Evolutionary conservation across 179 eudicot genomes (phyloP).

Genomic region (Camellia oleifera): DNA sequence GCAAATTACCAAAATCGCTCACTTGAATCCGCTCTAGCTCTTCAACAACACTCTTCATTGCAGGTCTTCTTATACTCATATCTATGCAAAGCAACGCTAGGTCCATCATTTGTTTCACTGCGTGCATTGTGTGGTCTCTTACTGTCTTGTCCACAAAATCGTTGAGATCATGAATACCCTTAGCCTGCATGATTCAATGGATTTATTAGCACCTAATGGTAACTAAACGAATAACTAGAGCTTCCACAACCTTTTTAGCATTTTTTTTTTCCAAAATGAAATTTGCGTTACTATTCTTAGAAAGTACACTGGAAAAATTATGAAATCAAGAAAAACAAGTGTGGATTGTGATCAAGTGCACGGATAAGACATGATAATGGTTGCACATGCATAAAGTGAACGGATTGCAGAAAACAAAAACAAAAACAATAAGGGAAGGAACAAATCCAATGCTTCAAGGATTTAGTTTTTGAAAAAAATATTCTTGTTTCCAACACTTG

Average conservation of each 20-base stretch:
- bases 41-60: slow-evolving; percentile 12
- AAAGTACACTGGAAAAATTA: too few species aligned
- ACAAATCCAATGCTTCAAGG: too few species aligned
- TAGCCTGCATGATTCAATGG: slow-evolving; percentile 12
- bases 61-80: slow-evolving; percentile 10
- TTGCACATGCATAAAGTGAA: too few species aligned
- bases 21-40: slow-evolving; percentile 14
- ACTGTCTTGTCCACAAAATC: slow-evolving; percentile 11
- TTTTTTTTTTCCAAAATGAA: neutral
- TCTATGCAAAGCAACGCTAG: slow-evolving; percentile 15
- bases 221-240: neutral
- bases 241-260: neutral
- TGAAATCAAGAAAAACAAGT: neutral
- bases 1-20: slow-evolving; percentile 9
- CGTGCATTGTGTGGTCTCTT: neutral
- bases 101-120: slow-evolving; percentile 1
- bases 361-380: neutral
- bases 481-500: too few species aligned
- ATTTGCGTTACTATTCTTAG: neutral
- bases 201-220: neutral
- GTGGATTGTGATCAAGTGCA: neutral
- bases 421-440: too few species aligned
- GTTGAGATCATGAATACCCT: neutral
- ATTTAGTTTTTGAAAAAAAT: too few species aligned
- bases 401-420: too few species aligned